These are phyloP conservation scores for Metschnikowia rubicola DNA, from an alignment of 805 yeast species.

Conservation along the genomic window DNA sequence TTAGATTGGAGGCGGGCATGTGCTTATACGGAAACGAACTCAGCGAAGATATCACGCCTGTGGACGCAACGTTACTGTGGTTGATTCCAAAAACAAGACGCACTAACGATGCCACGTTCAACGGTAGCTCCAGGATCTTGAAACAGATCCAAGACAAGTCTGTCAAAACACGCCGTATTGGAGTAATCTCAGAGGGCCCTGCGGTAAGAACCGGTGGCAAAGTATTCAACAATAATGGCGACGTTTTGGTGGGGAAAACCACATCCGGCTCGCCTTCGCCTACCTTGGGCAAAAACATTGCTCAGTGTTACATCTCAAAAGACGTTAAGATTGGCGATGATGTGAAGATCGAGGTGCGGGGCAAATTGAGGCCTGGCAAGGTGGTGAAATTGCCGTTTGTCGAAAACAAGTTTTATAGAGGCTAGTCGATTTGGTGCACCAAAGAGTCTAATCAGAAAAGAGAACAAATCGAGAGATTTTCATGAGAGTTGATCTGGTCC, in stretches of 20 bases:
- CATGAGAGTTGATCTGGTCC: no score
- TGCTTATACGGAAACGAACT: slow-evolving; percentile 94
- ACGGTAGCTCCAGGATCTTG: slow-evolving; percentile 71
- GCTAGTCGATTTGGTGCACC: slow-evolving; percentile 7
- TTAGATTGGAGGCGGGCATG: slow-evolving; percentile 97
- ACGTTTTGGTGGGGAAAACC: slow-evolving; percentile 51
- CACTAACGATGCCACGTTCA: slow-evolving; percentile 48
- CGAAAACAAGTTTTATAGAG: slow-evolving; percentile 64
- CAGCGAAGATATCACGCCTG: slow-evolving; percentile 74
- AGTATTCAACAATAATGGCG: slow-evolving; percentile 53
- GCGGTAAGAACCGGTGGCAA: slow-evolving; percentile 84
- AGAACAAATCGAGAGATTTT: no score
- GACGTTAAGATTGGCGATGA: slow-evolving; percentile 71
- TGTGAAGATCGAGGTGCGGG: slow-evolving; percentile 74
- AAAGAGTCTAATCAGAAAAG: no score
- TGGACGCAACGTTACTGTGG: slow-evolving; percentile 89
- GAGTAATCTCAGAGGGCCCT: slow-evolving; percentile 75
- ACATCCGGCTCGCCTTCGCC: slow-evolving; percentile 62
- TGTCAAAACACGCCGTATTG: slow-evolving; percentile 63
- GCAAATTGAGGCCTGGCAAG: slow-evolving; percentile 71
- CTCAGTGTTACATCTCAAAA: slow-evolving; percentile 83
- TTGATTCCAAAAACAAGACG: slow-evolving; percentile 80
- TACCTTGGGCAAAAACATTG: slow-evolving; percentile 71
- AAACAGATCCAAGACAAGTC: slow-evolving; percentile 67
- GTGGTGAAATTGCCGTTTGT: slow-evolving; percentile 87